These are phyloP conservation scores for Septoria petroselini DNA, from an alignment of 2,329 filamentous ascomycete genomes.

Conservation along the genomic window DNA sequence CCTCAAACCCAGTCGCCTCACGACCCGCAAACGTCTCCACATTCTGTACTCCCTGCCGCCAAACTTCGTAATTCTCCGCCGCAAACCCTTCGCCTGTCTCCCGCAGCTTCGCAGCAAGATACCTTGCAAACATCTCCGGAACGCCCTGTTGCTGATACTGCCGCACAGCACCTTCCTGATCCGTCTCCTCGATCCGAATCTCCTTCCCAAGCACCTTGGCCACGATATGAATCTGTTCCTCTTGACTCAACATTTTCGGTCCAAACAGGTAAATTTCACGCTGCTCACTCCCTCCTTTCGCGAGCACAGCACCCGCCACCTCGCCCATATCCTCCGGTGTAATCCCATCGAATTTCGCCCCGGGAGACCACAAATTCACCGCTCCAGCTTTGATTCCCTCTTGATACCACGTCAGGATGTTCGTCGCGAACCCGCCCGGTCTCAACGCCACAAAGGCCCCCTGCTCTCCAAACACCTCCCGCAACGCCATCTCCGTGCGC, in stretches of 20 bases:
- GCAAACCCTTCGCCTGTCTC: not conserved
- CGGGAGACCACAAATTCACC: constrained; percentile 36
- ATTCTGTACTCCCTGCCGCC: constrained; percentile 32
- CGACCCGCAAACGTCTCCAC: constrained; percentile 37
- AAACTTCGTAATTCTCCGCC: not conserved
- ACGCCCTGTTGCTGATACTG: constrained; percentile 3
- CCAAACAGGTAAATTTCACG: constrained; percentile 41
- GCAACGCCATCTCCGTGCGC: constrained; percentile 45
- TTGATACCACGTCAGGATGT: constrained; percentile 35
- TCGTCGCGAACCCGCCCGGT: constrained; percentile 48
- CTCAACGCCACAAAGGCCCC: constrained; percentile 44
- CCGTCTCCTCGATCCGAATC: constrained; percentile 21
- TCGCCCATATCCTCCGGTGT: constrained; percentile 47
- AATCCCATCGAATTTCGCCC: constrained; percentile 42
- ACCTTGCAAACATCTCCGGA: constrained; percentile 2
- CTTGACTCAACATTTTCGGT: constrained; percentile 36
- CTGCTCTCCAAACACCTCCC: constrained; percentile 41
- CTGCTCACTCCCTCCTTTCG: constrained; percentile 33
- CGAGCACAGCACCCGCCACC: constrained; percentile 44
- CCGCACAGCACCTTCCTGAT: constrained; percentile 5
- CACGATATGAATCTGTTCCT: constrained; percentile 35
- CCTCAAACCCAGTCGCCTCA: constrained; percentile 33
- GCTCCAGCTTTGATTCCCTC: constrained; percentile 34
- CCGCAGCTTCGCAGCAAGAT: not conserved
- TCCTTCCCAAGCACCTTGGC: constrained; percentile 37